Base-by-base conservation (phyloP, 2,329 filamentous ascomycete species). In the Aureobasidium sp. region DNA sequence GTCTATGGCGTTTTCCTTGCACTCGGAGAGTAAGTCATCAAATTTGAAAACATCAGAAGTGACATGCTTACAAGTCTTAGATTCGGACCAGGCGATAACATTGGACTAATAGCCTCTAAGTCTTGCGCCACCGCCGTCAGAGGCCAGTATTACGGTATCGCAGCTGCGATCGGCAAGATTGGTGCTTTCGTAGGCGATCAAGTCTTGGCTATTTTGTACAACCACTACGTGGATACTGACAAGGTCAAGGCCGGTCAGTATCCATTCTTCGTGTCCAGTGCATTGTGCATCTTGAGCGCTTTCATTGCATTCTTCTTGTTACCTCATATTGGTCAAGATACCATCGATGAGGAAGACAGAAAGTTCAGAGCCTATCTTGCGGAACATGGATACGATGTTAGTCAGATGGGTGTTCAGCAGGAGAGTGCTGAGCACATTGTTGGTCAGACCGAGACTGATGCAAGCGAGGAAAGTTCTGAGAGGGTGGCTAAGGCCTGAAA, bases 71-170 rank as follows among this genome's bases (percentile, higher is more conserved):
- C 39, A 20, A 20, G n/a, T 10, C 10, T 20, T n/a, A 42, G 41
- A 3, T 76, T 95, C 44, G 91, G 92, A 0, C 91, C 92, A 0
- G 92, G 92, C 13, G 89, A 96, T 78, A 96, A 96, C 73, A 96
- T 96, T 67, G 91, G 91, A 2, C 82, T 96, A 0, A 75, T 95
- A 34, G 91, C 92, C 0, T 88, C 89, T 51, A 96, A 96, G 79
- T 92, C 90, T 1, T 91, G 87, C 69, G 90, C 92, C 0, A 96
- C 92, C 5, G 88, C 89, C 20, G 87, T 97, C 20, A 65, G 91
- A 42, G 92, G 91, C 2, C 84, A 89, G 70, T 87, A 86, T 73
- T 87, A 87, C 69, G 83, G 87, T 5, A 81, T 90, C 48, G 88
- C 88, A 0, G 88, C 89, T 0, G 88, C 88, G 0, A 69, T 85